These are phyloP conservation scores for Gynochthodes officinalis DNA, from an alignment of 257 asterid genomes.

Conservation along the genomic window DNA sequence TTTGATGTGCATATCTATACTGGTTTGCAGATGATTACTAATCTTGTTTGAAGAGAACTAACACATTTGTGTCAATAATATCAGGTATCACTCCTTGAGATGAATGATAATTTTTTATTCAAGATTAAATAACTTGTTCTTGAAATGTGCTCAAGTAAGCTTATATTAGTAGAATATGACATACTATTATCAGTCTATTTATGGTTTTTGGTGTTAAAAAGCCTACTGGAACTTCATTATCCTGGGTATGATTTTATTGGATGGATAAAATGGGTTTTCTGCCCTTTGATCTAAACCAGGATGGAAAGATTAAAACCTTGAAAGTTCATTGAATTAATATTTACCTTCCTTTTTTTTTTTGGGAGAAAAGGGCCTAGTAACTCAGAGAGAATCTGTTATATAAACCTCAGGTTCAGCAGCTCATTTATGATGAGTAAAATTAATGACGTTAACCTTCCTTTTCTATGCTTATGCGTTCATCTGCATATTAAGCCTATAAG, in stretches of 20 bases:
- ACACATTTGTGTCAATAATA: neutral
- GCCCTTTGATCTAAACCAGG: neutral
- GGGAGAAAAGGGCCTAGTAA: neutral
- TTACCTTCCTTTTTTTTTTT: too few species aligned
- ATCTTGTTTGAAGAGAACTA: neutral
- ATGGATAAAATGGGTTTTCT: neutral
- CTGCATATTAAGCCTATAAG: neutral
- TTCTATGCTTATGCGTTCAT: neutral
- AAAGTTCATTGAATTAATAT: too few species aligned
- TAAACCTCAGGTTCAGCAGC: neutral
- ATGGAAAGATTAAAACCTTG: neutral
- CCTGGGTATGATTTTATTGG: neutral
- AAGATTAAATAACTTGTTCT: neutral
- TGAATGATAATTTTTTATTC: neutral
- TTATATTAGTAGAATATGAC: neutral
- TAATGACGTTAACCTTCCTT: neutral
- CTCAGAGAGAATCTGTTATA: neutral
- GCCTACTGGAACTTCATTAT: neutral
- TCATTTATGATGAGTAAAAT: neutral
- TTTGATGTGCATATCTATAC: too few species aligned
- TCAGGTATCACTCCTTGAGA: neutral
- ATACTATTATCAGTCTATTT: neutral
- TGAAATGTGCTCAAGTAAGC: neutral
- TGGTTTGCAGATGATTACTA: neutral
- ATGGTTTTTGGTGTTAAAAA: neutral